Conservation (phyloP, 495 filamentous ascomycete species). For the Sabuloglossum arenarium region DNA sequence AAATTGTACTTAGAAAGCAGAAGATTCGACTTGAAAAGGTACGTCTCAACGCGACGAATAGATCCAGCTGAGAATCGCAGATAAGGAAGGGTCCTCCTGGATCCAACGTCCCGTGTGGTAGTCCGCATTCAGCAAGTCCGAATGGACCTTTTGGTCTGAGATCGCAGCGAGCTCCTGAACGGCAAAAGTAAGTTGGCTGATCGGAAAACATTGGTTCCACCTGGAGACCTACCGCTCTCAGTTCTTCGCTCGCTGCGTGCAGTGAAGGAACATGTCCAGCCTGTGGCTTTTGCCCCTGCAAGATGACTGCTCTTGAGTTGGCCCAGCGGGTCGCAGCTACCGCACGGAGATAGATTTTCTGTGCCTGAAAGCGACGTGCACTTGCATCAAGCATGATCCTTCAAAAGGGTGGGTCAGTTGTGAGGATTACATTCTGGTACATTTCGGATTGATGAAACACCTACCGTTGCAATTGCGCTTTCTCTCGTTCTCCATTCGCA, state of each 20-base stretch:
- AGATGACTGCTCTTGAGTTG: constrained; percentile 42
- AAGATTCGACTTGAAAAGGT: not conserved
- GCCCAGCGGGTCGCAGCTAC: constrained; percentile 63
- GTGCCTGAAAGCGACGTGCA: constrained; percentile 62
- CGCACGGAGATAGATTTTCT: constrained; percentile 66
- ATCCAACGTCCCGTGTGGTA: constrained; percentile 51
- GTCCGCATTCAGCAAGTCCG: constrained; percentile 43
- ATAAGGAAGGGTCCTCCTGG: constrained; percentile 41
- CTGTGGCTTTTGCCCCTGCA: constrained; percentile 41
- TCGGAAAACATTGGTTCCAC: not conserved
- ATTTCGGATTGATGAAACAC: not conserved
- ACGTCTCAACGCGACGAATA: not conserved
- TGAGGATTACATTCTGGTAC: not conserved
- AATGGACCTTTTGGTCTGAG: constrained; percentile 43
- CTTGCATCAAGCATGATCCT: constrained; percentile 64
- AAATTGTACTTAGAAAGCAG: not conserved
- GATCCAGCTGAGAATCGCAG: constrained; percentile 22
- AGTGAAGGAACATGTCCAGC: constrained; percentile 35
- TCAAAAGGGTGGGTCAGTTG: constrained; percentile 2
- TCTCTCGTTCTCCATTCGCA: constrained; percentile 45
- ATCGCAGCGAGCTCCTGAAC: constrained; percentile 43
- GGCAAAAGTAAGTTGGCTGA: not conserved
- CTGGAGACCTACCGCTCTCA: constrained; percentile 34
- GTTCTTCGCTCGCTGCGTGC: constrained; percentile 32
- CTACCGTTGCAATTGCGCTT: constrained; percentile 56